These are phyloP conservation scores for Ceratocystis huliohia DNA, from an alignment of 2,329 filamentous ascomycete genomes.

Conservation along the genomic window DNA sequence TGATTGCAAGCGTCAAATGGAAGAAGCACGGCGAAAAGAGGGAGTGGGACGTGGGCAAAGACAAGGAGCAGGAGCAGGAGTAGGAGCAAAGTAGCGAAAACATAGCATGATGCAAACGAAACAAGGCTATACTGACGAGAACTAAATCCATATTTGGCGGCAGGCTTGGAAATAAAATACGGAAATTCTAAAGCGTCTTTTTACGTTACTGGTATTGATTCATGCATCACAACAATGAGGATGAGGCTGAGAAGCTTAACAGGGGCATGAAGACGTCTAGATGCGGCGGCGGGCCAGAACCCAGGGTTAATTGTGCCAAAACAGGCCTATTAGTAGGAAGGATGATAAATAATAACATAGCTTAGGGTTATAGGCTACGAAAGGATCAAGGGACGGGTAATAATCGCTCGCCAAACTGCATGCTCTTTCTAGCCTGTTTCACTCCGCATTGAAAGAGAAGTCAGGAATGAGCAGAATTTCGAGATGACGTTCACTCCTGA, in stretches of 20 bases:
- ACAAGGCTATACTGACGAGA: neutral
- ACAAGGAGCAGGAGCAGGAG: constrained; percentile 20
- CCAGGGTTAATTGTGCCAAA: neutral
- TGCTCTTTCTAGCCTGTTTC: neutral
- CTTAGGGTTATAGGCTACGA: too few relatives aligned
- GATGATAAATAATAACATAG: too few relatives aligned
- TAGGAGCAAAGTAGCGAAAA: neutral
- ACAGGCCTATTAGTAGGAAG: too few relatives aligned
- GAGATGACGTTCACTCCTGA: neutral
- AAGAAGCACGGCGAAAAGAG: constrained; percentile 51
- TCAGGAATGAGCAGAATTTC: neutral
- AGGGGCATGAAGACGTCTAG: neutral
- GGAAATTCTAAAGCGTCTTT: neutral
- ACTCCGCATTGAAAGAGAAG: neutral
- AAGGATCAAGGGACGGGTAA: neutral
- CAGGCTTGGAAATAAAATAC: neutral
- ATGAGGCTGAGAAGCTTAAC: neutral
- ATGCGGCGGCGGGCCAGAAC: neutral
- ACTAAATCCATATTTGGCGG: neutral
- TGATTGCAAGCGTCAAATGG: constrained; percentile 51
- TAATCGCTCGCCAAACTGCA: constrained; percentile 1
- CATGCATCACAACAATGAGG: neutral
- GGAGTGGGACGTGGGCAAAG: constrained; percentile 49
- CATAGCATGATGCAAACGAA: neutral
- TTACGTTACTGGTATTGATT: neutral